Base-by-base conservation (phyloP, 2,329 filamentous ascomycete genomes). In the Onygenales sp. region DNA sequence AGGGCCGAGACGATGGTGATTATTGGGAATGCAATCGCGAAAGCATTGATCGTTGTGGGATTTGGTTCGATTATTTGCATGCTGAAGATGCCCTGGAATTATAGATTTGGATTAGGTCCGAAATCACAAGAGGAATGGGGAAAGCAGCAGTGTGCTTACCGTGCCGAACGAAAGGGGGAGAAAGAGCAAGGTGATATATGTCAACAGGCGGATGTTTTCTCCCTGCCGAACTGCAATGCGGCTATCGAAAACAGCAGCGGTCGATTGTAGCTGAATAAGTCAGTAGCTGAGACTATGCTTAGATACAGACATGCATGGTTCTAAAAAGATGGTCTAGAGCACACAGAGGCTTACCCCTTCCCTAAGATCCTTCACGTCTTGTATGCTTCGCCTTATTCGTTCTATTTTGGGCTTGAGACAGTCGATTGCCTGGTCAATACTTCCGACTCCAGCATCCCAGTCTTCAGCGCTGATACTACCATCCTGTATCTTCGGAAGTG, bases 181-280 rank as follows among this genome's bases (percentile, higher is more conserved):
- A 45, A 59, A 61, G 4, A 59, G 51, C 47, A 61, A 49, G 11
- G 56, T 59, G 33, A 61, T 54, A 21, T 61, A 59, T 6, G 58
- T 61, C 11, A 61, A 46, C 6, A 59, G 51, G 34, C 58, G 58
- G 43, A 61, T 61, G 32, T 59, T 61, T 13, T 59, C 58, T 8
- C 58, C 58, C 47, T 61, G 58, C 7, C 56, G 52, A n/a, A 61
- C 58, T 9, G 57, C 49, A 32, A 54, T 58, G 11, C 58, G 56
- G 44, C 54, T 58, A 42, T 61, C 58, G 42, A 60, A 60, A 21
- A 58, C 42, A n/a, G 57, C 47, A 51, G 57, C 56, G 6, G 57
- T 52, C 3, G 50, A 52, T 52, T 52, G 50, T n/a, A 52, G 50
- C 50, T 52, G 27, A 5, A 46, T 39, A 31, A 31, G 27, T 47